A percentile compares a stretch with the other conserved stretches of the same genome.
Evolutionary conservation across 192 early-diverging fungal genomes (phyloP).

Genomic region (Obelidium mucronatum): DNA sequence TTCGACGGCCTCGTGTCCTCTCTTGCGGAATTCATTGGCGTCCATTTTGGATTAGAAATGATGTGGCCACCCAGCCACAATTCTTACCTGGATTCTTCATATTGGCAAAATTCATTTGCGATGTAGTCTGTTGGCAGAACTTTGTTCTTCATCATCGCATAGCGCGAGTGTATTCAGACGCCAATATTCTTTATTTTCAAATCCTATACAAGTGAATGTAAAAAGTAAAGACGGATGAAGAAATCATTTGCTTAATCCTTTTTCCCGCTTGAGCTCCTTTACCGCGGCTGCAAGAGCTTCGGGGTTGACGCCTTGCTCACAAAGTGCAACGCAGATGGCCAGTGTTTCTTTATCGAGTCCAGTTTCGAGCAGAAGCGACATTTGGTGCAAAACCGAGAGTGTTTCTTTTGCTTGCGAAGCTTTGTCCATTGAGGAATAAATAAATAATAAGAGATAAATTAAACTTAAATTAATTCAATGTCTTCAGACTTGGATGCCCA

Average conservation of each 20-base stretch:
- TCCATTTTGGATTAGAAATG: too few species aligned
- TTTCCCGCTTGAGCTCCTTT: slow-evolving; percentile 51
- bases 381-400: slow-evolving; percentile 68
- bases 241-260: too few species aligned
- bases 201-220: not conserved
- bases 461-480: not conserved
- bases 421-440: not conserved
- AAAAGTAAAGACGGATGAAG: too few species aligned
- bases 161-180: too few species aligned
- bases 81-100: too few species aligned
- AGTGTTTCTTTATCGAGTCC: slow-evolving; percentile 77
- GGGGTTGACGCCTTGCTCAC: slow-evolving; percentile 84
- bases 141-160: too few species aligned
- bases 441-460: not conserved
- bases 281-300: slow-evolving; percentile 71
- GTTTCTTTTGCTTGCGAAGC: slow-evolving; percentile 37
- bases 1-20: slow-evolving; percentile 68
- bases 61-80: too few species aligned
- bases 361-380: slow-evolving; percentile 75
- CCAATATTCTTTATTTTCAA: too few species aligned
- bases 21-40: slow-evolving; percentile 53
- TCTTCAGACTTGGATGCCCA: slow-evolving; percentile 39
- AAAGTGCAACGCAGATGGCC: slow-evolving; percentile 75
- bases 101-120: too few species aligned
- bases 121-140: too few species aligned